Evolutionary conservation across 2,329 filamentous ascomycete genomes (phyloP).

Genomic region (Colletotrichum lini): DNA sequence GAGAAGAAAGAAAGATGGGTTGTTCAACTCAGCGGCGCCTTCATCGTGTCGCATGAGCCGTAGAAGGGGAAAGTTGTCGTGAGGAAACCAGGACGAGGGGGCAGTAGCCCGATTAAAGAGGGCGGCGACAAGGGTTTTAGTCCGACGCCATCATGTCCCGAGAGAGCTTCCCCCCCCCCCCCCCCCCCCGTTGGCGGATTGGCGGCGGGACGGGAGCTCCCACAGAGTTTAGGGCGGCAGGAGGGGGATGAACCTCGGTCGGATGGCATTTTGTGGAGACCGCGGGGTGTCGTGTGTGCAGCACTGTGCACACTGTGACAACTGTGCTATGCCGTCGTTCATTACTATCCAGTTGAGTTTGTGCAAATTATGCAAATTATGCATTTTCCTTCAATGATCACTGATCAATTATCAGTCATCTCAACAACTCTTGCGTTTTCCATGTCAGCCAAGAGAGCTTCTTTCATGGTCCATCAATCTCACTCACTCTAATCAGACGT

Average conservation of each 20-base stretch:
- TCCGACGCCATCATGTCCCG: background rate
- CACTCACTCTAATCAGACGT: no score
- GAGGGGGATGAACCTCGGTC: conserved; percentile 34
- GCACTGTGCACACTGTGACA: background rate
- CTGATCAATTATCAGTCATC: no score
- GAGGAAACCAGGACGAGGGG: background rate
- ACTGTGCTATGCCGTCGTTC: background rate
- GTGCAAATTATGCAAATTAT: background rate
- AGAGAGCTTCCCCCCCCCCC: conserved; percentile 12
- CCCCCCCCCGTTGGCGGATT: background rate
- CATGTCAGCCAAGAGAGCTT: background rate
- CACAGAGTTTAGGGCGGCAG: conserved; percentile 5
- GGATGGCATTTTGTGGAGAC: conserved; percentile 24
- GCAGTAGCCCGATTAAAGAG: conserved; percentile 6
- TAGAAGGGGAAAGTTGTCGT: background rate
- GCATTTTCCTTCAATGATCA: background rate
- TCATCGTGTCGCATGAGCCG: background rate
- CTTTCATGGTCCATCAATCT: no score
- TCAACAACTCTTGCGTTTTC: background rate
- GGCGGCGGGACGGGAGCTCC: conserved; percentile 21
- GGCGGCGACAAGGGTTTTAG: background rate
- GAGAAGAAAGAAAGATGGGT: background rate
- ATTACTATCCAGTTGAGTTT: no score
- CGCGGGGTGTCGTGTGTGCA: background rate
- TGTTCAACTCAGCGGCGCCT: background rate